phyloP scores from a whole-genome alignment of 2,329 filamentous ascomycete species.

The Fusarium luffae region DNA sequence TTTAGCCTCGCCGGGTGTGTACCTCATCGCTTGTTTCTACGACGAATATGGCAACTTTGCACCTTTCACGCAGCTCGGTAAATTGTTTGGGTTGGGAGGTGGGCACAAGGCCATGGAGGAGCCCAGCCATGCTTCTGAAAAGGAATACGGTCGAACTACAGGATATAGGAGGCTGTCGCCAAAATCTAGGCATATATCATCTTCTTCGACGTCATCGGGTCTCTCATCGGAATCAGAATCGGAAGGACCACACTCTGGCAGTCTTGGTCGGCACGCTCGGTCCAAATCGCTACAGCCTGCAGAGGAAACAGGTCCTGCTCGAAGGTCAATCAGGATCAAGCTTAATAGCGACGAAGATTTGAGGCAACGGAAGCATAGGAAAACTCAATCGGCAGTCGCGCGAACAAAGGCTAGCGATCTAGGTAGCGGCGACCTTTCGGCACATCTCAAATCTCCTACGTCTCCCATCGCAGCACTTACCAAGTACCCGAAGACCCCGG shows the following conservation, averaged over 20 bases:
- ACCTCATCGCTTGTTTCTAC: conserved; percentile 84
- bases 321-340: conserved; percentile 91
- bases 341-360: conserved; percentile 82
- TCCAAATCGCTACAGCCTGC: conserved; percentile 69
- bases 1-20: conserved; percentile 82
- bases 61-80: conserved; percentile 77
- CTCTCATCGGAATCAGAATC: conserved; percentile 78
- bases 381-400: conserved; percentile 63
- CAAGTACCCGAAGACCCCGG: conserved; percentile 89
- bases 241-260: conserved; percentile 56
- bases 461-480: conserved; percentile 82
- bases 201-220: conserved; percentile 67
- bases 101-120: conserved; percentile 57
- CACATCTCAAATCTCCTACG: conserved; percentile 92
- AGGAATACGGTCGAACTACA: conserved; percentile 45
- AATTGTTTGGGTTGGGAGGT: conserved; percentile 64
- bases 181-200: conserved; percentile 46
- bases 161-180: conserved; percentile 46
- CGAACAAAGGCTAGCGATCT: conserved; percentile 56
- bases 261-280: conserved; percentile 63
- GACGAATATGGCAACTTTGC: conserved; percentile 83
- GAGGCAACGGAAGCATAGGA: conserved; percentile 77
- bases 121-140: conserved; percentile 42
- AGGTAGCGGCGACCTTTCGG: conserved; percentile 67
- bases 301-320: conserved; percentile 73